phyloP scores from a whole-genome alignment of 2,329 filamentous ascomycete species.

The Neoscytalidium dimidiatum region DNA sequence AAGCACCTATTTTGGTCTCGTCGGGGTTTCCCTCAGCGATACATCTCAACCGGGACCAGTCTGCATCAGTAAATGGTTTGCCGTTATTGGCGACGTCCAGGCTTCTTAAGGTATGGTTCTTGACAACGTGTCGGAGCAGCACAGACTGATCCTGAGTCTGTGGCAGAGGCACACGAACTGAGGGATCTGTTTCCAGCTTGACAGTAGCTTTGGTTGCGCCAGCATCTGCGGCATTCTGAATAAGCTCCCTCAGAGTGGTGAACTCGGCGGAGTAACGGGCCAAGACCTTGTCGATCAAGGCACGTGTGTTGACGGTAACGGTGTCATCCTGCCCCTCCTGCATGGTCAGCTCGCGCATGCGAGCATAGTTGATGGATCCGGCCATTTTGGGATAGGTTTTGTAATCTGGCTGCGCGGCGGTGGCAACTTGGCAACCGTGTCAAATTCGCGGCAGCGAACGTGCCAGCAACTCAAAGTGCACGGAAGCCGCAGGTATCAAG shows the following conservation, averaged over 20 bases:
- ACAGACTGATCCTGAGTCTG: conserved; percentile 66
- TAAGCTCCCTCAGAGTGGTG: conserved; percentile 82
- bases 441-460: background rate
- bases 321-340: conserved; percentile 92
- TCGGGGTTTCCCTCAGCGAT: conserved; percentile 99
- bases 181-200: conserved; percentile 89
- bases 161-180: conserved; percentile 71
- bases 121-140: conserved; percentile 77
- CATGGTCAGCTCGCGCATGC: conserved; percentile 84
- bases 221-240: conserved; percentile 98
- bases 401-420: background rate
- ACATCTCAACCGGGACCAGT: conserved; percentile 90
- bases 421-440: conserved; percentile 7
- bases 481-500: background rate
- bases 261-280: conserved; percentile 96
- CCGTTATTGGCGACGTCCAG: conserved; percentile 94
- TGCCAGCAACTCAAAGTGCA: background rate
- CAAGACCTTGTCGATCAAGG: conserved; percentile 95
- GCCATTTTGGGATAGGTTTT: conserved; percentile 30
- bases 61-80: conserved; percentile 80
- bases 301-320: conserved; percentile 95
- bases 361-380: conserved; percentile 54
- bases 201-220: conserved; percentile 87
- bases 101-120: conserved; percentile 82
- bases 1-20: conserved; percentile 98